These are phyloP conservation scores for Heritiera littoralis DNA, from an alignment of 345 rosid species.

Conservation along the genomic window DNA sequence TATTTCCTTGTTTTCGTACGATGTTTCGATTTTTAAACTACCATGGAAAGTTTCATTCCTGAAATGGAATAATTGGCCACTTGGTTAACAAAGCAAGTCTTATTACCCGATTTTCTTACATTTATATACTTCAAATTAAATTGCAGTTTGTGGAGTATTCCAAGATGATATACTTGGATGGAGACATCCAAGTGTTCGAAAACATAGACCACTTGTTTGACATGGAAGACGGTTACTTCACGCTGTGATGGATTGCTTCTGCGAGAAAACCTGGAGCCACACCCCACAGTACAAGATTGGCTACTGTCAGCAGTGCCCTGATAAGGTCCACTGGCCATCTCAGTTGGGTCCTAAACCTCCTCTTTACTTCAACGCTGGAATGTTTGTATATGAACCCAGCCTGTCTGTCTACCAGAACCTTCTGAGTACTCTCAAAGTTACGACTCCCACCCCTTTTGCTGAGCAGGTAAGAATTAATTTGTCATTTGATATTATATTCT, in stretches of 20 bases:
- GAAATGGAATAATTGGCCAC: too few species aligned
- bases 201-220: conserved; percentile 74
- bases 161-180: conserved; percentile 71
- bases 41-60: too few species aligned
- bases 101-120: background rate
- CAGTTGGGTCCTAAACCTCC: conserved; percentile 59
- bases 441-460: conserved; percentile 63
- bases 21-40: background rate
- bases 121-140: background rate
- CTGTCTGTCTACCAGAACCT: conserved; percentile 44
- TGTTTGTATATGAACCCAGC: conserved; percentile 66
- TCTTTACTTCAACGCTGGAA: conserved; percentile 78
- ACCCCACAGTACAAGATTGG: conserved; percentile 61
- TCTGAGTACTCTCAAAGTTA: conserved; percentile 42
- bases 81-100: background rate
- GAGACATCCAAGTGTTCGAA: conserved; percentile 73
- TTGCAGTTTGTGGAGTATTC: conserved; percentile 63
- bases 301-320: conserved; percentile 77
- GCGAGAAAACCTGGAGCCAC: conserved; percentile 75
- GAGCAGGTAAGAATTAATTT: conserved; percentile 55
- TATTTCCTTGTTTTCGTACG: background rate
- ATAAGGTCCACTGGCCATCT: conserved; percentile 54
- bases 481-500: background rate
- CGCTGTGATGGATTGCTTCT: conserved; percentile 78
- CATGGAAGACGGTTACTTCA: conserved; percentile 52